phyloP scores from a whole-genome alignment of 1,284 basidiomycete genomes.

The Heterobasidion occidentale region DNA sequence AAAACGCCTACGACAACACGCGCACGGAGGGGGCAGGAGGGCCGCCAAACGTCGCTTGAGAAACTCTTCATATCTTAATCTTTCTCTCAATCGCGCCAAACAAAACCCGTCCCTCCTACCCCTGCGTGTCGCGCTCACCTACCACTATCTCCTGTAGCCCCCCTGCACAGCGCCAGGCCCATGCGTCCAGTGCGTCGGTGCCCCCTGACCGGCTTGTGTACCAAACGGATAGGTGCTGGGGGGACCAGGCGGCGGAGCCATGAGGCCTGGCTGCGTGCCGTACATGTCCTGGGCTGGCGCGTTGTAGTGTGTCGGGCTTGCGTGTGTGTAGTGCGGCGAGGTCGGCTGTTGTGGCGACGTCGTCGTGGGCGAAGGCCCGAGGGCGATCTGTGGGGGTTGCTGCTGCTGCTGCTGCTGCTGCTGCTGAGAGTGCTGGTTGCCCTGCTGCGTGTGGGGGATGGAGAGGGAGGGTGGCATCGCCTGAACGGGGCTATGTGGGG shows the following conservation, averaged over 20 bases:
- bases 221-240: slow-evolving; percentile 8
- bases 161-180: slow-evolving; percentile 11
- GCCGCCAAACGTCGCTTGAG: too few relatives aligned
- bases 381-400: slow-evolving; percentile 8
- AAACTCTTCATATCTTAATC: too few relatives aligned
- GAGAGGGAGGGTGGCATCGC: slow-evolving; percentile 11
- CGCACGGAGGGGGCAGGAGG: not conserved
- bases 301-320: slow-evolving; percentile 19
- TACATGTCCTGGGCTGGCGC: slow-evolving; percentile 14
- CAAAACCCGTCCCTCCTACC: too few relatives aligned
- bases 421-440: not conserved
- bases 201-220: slow-evolving; percentile 8
- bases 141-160: slow-evolving; percentile 12
- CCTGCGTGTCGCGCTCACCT: not conserved
- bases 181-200: slow-evolving; percentile 11
- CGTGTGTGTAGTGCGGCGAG: slow-evolving; percentile 21
- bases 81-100: too few relatives aligned
- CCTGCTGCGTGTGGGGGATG: slow-evolving; percentile 9
- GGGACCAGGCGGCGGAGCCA: slow-evolving; percentile 17
- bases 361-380: slow-evolving; percentile 14
- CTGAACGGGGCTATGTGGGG: slow-evolving; percentile 13
- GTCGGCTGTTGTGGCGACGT: slow-evolving; percentile 21
- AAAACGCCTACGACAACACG: not conserved
- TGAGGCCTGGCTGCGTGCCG: slow-evolving; percentile 17
- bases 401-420: not conserved